Base-by-base conservation (phyloP, 805 yeast species). In the Cyberlindnera maritima region DNA sequence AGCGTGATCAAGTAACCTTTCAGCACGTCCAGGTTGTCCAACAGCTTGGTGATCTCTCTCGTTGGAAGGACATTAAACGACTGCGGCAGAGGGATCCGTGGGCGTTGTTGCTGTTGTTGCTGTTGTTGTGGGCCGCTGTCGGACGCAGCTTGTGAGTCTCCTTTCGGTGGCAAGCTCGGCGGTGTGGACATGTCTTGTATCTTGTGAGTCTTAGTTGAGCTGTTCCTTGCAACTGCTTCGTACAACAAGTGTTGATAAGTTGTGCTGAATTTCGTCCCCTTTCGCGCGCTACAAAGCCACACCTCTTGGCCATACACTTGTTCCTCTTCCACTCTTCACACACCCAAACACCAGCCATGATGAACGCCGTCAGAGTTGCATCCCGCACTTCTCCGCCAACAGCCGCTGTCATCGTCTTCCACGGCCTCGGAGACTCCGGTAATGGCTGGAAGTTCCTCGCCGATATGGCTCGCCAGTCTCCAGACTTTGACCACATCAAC, bases 391-490 rank as follows among this genome's bases (percentile, higher is more conserved):
- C 60, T 36, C 66, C 69, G 1, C 77, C 83, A 6, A 70, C 81
- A 1, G 84, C 88, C 1, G 81, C 90, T 1, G 69, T 90, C 29
- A 85, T 91, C 19, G 75, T 91, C 49, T 62, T 88, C 45, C 98
- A 94, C 63, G 98, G 99, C 0, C 71, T 92, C 15, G 99, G 99
- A 10, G 98, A 92, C 64, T 65, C 88, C 0, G 97, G 96, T 4
- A 72, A 75, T 15, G 97, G 97, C 2, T 92, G 97, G 97, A 72
- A 79, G 38, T 88, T 88, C 71, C 68, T 92, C 35, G 87, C 94
- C 4, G 84, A 82, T 34, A 68, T 80, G 44, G 75, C 87, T 21
- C 74, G 73, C 45, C 57, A 59, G 42, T 64, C 69, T 36, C 61
- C 70, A 18, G 75, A 63, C 17, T 83, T 75, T 57, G 72, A 68